phyloP scores from a whole-genome alignment of 305 asterid species.

The Rubia peregrina region DNA sequence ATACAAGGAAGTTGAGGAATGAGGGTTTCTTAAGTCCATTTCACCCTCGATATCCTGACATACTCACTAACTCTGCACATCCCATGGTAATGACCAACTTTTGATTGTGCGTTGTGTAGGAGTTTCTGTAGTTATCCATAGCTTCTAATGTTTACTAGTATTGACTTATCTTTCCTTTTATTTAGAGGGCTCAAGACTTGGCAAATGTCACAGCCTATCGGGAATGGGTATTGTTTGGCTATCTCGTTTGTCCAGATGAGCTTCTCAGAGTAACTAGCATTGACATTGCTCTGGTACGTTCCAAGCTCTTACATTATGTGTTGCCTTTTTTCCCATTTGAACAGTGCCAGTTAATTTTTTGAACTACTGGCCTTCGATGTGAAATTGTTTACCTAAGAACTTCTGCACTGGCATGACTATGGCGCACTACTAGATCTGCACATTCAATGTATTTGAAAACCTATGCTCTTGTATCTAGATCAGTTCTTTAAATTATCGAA shows the following conservation, averaged over 20 bases:
- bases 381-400: neutral
- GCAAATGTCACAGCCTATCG: slow-evolving; percentile 95
- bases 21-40: slow-evolving; percentile 98
- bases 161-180: slow-evolving; percentile 15
- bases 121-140: neutral
- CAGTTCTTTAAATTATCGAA: neutral
- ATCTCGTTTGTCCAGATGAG: slow-evolving; percentile 98
- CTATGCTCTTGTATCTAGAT: neutral
- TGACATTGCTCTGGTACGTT: slow-evolving; percentile 84
- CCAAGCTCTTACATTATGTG: slow-evolving; percentile 18
- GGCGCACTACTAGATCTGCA: neutral
- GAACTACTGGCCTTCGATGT: neutral
- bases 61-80: slow-evolving; percentile 98
- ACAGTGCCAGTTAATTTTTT: neutral
- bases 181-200: slow-evolving; percentile 99
- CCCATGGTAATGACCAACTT: slow-evolving; percentile 60
- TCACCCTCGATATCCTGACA: slow-evolving; percentile 99
- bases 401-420: neutral
- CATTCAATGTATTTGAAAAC: neutral
- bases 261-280: slow-evolving; percentile 98
- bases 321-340: slow-evolving; percentile 13
- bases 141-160: neutral
- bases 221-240: slow-evolving; percentile 96
- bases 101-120: neutral
- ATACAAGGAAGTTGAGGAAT: slow-evolving; percentile 91